phyloP scores from a whole-genome alignment of 2,329 filamentous ascomycete genomes.

The Cryoendolithus antarcticus region DNA sequence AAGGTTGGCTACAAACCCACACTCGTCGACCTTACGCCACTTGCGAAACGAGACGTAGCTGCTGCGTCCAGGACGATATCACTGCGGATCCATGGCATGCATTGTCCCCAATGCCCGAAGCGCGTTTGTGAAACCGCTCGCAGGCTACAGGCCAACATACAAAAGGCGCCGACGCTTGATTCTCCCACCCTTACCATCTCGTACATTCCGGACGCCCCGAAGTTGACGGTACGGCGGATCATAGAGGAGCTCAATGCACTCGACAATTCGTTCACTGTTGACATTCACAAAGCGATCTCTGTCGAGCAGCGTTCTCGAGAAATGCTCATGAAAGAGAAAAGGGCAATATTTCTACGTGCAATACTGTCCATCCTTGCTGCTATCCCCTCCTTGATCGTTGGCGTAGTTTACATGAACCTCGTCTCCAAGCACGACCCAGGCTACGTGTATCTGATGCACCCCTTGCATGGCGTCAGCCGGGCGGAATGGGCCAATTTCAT shows the following conservation, averaged over 20 bases:
- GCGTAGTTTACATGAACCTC: conserved; percentile 83
- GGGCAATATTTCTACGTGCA: conserved; percentile 54
- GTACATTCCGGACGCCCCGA: conserved; percentile 57
- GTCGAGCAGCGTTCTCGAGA: conserved; percentile 68
- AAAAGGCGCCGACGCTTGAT: conserved; percentile 44
- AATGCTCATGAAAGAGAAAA: conserved; percentile 60
- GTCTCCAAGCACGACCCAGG: conserved; percentile 39
- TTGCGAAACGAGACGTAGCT: no score
- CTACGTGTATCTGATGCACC: conserved; percentile 40
- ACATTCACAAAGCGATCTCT: conserved; percentile 66
- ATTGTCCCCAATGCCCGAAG: conserved; percentile 34
- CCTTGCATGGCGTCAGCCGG: conserved; percentile 52
- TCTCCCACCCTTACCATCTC: conserved; percentile 57
- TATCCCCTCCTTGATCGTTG: conserved; percentile 75
- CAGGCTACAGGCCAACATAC: conserved; percentile 38
- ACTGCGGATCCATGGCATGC: conserved; percentile 32
- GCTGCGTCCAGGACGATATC: conserved; percentile 18
- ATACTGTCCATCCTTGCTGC: conserved; percentile 55
- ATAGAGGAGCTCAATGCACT: conserved; percentile 52
- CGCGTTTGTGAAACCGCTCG: conserved; percentile 40
- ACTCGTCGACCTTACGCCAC: no score
- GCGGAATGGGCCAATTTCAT: conserved; percentile 4
- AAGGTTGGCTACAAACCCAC: no score
- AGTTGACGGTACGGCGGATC: conserved; percentile 64
- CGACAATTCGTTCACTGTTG: conserved; percentile 54